Evolutionary conservation across 306 rosid species (phyloP).

Genomic region (Alnus rubra): DNA sequence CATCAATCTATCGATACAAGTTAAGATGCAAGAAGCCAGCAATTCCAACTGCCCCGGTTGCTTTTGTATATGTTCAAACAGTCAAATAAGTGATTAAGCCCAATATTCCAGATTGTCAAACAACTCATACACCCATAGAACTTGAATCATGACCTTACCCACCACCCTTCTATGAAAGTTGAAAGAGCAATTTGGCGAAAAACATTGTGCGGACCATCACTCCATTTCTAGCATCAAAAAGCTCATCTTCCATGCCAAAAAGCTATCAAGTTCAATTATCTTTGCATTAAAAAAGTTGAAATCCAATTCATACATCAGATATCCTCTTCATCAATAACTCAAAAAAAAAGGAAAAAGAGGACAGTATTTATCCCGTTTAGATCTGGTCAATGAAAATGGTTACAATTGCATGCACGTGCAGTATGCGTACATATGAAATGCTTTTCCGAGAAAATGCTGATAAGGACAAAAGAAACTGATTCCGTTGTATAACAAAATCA

Average conservation of each 20-base stretch:
- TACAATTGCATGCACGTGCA: neutral
- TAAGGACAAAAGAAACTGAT: neutral
- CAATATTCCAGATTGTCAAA: neutral
- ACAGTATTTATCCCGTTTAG: neutral
- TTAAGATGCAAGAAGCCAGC: neutral
- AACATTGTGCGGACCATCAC: neutral
- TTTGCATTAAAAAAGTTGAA: neutral
- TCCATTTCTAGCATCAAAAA: neutral
- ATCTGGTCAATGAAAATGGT: neutral
- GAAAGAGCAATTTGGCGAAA: neutral
- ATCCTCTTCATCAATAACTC: neutral
- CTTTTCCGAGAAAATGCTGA: neutral
- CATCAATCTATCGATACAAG: neutral
- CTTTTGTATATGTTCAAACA: neutral
- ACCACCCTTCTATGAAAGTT: neutral
- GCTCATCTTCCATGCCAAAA: neutral
- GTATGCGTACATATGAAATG: neutral
- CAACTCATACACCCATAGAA: neutral
- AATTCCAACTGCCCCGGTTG: neutral
- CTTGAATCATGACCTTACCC: neutral
- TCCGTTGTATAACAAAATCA: no score
- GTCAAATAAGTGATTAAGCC: neutral
- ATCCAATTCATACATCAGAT: neutral
- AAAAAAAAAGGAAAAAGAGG: neutral
- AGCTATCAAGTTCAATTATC: neutral